These are phyloP conservation scores for Amoeboaphelidium occidentale DNA, from an alignment of 371 early-diverging fungal species.

Conservation along the genomic window DNA sequence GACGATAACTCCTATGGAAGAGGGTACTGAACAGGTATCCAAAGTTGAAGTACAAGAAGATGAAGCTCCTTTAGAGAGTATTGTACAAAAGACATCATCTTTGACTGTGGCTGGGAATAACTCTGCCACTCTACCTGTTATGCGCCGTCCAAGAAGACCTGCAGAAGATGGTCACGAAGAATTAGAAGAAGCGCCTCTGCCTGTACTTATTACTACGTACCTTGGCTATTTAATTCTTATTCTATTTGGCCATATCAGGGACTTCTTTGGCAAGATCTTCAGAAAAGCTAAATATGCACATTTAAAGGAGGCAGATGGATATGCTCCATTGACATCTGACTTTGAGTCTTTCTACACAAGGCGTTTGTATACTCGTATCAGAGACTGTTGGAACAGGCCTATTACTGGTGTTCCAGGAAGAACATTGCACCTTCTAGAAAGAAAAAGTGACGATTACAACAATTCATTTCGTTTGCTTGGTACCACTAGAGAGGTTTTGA, in stretches of 20 bases:
- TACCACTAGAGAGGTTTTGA: conserved; percentile 50
- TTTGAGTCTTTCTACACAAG: conserved; percentile 95
- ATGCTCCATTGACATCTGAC: conserved; percentile 73
- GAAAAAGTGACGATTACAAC: conserved; percentile 60
- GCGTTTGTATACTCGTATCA: conserved; percentile 74
- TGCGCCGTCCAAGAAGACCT: too few species aligned
- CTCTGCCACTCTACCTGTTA: too few species aligned
- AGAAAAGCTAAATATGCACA: conserved; percentile 37
- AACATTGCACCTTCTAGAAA: conserved; percentile 57
- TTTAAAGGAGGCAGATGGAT: conserved; percentile 41
- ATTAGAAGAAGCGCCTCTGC: conserved; percentile 17
- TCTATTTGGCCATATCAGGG: conserved; percentile 35
- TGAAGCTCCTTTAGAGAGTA: too few species aligned
- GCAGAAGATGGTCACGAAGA: too few species aligned
- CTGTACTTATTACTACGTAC: conserved; percentile 76
- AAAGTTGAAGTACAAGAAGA: too few species aligned
- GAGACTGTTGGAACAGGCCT: conserved; percentile 94
- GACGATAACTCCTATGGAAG: too few species aligned
- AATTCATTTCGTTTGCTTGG: conserved; percentile 70
- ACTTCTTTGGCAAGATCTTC: conserved; percentile 46
- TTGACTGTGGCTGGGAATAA: too few species aligned
- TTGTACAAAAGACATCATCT: too few species aligned
- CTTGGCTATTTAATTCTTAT: conserved; percentile 83
- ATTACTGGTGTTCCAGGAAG: conserved; percentile 90
- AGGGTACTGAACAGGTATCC: too few species aligned